phyloP scores from a whole-genome alignment of 441 rosid genomes.

The Eutrema salsugineum region DNA sequence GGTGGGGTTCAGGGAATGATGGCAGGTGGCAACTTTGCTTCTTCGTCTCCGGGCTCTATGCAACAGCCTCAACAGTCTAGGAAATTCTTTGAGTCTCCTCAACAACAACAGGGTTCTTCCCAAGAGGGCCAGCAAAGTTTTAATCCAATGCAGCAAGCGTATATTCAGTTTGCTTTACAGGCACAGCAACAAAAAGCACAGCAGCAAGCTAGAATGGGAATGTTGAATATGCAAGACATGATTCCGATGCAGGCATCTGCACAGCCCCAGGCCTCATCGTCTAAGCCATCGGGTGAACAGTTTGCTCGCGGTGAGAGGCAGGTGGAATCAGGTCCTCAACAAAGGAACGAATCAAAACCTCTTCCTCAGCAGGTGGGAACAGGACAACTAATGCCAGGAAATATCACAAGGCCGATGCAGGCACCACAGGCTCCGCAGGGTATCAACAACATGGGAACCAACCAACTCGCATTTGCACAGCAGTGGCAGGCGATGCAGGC shows the following conservation, averaged over 20 bases:
- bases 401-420: conserved; percentile 70
- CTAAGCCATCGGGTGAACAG: conserved; percentile 71
- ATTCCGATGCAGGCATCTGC: conserved; percentile 70
- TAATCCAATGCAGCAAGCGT: conserved; percentile 87
- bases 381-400: conserved; percentile 63
- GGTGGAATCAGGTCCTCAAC: conserved; percentile 68
- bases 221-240: conserved; percentile 83
- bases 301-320: conserved; percentile 66
- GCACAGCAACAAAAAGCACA: conserved; percentile 78
- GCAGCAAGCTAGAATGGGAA: conserved; percentile 79
- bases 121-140: conserved; percentile 72
- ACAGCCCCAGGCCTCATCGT: conserved; percentile 85
- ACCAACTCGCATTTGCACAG: conserved; percentile 73
- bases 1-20: conserved; percentile 70
- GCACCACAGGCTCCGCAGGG: conserved; percentile 65
- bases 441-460: conserved; percentile 58
- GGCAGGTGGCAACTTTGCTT: conserved; percentile 65
- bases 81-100: conserved; percentile 76
- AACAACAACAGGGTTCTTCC: conserved; percentile 64
- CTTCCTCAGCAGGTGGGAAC: conserved; percentile 44
- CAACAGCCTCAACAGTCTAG: conserved; percentile 85
- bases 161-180: conserved; percentile 77
- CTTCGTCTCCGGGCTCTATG: conserved; percentile 64
- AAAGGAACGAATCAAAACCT: conserved; percentile 63
- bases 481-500: conserved; percentile 88